Evolutionary conservation across 2,329 filamentous ascomycete genomes (phyloP).

Genomic region (Colletotrichum cereale): DNA sequence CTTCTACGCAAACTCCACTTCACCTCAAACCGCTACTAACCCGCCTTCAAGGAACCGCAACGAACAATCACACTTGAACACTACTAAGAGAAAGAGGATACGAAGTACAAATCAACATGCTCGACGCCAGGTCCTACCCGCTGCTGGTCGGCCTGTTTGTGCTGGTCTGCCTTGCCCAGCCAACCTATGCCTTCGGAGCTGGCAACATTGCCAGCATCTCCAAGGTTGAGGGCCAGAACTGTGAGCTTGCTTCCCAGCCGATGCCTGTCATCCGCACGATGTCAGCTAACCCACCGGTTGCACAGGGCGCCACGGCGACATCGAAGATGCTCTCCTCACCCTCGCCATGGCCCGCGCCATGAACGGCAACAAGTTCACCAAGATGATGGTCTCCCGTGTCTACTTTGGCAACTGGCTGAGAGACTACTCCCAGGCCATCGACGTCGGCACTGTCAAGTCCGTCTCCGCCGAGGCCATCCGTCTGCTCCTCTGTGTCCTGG

Average conservation of each 20-base stretch:
- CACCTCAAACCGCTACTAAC: conserved; percentile 19
- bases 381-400: conserved; percentile 87
- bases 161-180: conserved; percentile 75
- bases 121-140: conserved; percentile 61
- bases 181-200: conserved; percentile 84
- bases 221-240: conserved; percentile 87
- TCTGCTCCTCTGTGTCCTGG: conserved; percentile 87
- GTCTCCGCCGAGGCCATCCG: conserved; percentile 93
- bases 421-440: conserved; percentile 94
- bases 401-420: conserved; percentile 97
- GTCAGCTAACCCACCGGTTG: conserved; percentile 40
- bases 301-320: conserved; percentile 86
- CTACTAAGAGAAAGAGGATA: conserved; percentile 13
- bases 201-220: conserved; percentile 88
- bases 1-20: conserved; percentile 23
- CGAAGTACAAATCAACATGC: conserved; percentile 53
- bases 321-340: conserved; percentile 88
- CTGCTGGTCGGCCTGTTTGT: conserved; percentile 69
- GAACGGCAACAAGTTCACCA: conserved; percentile 83
- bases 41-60: conserved; percentile 21
- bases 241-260: conserved; percentile 55
- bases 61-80: conserved; percentile 6
- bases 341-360: conserved; percentile 69
- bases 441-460: conserved; percentile 91
- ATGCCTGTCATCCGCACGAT: background rate